Evolutionary conservation across 1,284 basidiomycete genomes (phyloP).

Genomic region (Naganishia cerealis): DNA sequence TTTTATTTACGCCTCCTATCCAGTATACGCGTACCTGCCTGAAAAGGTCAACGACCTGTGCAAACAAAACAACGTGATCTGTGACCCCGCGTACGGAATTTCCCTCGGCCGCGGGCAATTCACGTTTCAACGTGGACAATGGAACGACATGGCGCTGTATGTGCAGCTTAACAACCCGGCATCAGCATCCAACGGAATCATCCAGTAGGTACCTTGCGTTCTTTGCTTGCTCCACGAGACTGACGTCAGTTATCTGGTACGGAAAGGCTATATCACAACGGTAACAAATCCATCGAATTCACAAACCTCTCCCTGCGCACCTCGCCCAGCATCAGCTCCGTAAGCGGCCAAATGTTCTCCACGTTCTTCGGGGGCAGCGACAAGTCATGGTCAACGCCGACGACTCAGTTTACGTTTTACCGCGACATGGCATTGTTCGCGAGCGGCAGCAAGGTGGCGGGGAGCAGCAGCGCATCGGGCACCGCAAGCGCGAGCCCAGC

Average conservation of each 20-base stretch:
- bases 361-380: constrained; percentile 55
- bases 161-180: constrained; percentile 50
- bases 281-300: constrained; percentile 46
- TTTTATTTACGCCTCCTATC: background rate
- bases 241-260: background rate
- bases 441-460: too few species aligned
- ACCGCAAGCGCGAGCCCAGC: too few species aligned
- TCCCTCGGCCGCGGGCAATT: constrained; percentile 52
- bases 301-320: constrained; percentile 49
- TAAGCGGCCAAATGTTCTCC: constrained; percentile 46
- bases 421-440: constrained; percentile 42
- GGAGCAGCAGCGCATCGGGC: too few species aligned
- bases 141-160: constrained; percentile 47
- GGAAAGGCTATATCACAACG: constrained; percentile 50
- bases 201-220: constrained; percentile 32
- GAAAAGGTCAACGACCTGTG: constrained; percentile 43
- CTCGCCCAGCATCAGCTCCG: constrained; percentile 39
- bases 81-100: constrained; percentile 53
- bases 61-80: constrained; percentile 42
- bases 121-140: constrained; percentile 44
- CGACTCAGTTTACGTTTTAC: constrained; percentile 49
- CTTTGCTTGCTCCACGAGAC: background rate
- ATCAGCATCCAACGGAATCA: constrained; percentile 45
- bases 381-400: constrained; percentile 48
- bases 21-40: constrained; percentile 55